Evolutionary conservation across 805 yeast species (phyloP), one percentile per base, ranked within the genome.

Genomic region (Grigorovia humatica): DNA sequence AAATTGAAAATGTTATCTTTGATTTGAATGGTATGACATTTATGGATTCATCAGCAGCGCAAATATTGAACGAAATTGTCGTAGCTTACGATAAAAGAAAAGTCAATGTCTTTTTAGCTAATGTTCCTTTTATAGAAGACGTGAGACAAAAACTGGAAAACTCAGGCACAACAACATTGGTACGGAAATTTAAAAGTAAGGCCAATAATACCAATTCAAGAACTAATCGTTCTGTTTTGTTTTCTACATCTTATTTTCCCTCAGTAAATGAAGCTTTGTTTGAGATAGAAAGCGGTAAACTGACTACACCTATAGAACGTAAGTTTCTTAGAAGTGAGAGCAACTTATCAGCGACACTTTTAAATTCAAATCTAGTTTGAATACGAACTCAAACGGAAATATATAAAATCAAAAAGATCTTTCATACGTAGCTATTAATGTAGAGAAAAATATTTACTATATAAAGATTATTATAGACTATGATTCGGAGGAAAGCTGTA

Each of bases 21-120:
- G 96, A 88, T 59, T 67, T 90, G 55, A 76, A 82, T 51, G 96
- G 96, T 1, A 85, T 89, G 95, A 79, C 85, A 2, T 76, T 75
- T 4, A 75, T 88, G 51, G 96, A 88, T 58, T 79, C 95, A 0
- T 77, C 88, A 0, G 95, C 96, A 0, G 82, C 86, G 0, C 89
- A 86, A 57, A 82, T 82, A 2, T 68, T 89, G 45, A 63, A 66
- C 51, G 88, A 82, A 54, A 79, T 85, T n/a, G 68, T 88, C 3
- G 58, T 65, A 2, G 69, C 73, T 13, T 87, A 87, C 62, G 70
- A 69, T n/a, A 71, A 65, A 17, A 72, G 83, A 47, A 73, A 73
- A 1, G 80, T 85, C 8, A 66, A 69, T 9, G 83, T 87, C 4
- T 75, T 78, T 44, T 77, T 88, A 52, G 73, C 83, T 8, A 72